Conservation (phyloP, 2,329 filamentous ascomycete genomes). For the Coniochaeta pulveracea region DNA sequence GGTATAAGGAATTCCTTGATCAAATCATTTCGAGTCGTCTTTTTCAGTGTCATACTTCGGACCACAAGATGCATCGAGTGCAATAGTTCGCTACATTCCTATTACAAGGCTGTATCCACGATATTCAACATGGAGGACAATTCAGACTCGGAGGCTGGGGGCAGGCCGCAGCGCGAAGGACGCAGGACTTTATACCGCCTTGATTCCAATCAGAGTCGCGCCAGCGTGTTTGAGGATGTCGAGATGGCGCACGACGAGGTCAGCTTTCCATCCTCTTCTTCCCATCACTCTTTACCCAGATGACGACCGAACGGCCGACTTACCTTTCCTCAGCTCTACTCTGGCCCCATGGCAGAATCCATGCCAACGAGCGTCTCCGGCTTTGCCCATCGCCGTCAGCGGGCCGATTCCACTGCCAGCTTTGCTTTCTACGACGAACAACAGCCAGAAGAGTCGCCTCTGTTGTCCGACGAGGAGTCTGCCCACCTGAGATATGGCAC, state of each 20-base stretch:
- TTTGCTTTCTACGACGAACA: slow-evolving; percentile 83
- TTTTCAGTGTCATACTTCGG: too few species aligned
- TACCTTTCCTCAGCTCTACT: slow-evolving; percentile 51
- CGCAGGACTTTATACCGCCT: slow-evolving; percentile 44
- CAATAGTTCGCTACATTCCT: too few species aligned
- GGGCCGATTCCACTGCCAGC: slow-evolving; percentile 76
- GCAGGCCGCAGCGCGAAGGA: slow-evolving; percentile 11
- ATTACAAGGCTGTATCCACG: too few species aligned
- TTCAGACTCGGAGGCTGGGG: slow-evolving; percentile 10
- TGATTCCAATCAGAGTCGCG: slow-evolving; percentile 58
- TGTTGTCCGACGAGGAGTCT: slow-evolving; percentile 25
- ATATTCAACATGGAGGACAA: slow-evolving; percentile 7
- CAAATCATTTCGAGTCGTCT: too few species aligned
- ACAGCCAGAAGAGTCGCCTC: slow-evolving; percentile 29
- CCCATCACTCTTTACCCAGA: slow-evolving; percentile 7
- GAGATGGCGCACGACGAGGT: slow-evolving; percentile 98
- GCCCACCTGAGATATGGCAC: slow-evolving; percentile 16
- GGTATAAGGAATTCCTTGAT: too few species aligned
- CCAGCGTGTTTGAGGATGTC: slow-evolving; percentile 86
- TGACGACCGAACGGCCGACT: slow-evolving; percentile 8
- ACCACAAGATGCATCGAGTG: too few species aligned
- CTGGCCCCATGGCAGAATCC: slow-evolving; percentile 88
- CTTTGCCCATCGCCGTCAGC: slow-evolving; percentile 71
- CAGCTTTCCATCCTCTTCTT: slow-evolving; percentile 11
- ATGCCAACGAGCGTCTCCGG: slow-evolving; percentile 90